phyloP scores from a whole-genome alignment of 2,329 filamentous ascomycete genomes.

The Ophiostoma ips region DNA sequence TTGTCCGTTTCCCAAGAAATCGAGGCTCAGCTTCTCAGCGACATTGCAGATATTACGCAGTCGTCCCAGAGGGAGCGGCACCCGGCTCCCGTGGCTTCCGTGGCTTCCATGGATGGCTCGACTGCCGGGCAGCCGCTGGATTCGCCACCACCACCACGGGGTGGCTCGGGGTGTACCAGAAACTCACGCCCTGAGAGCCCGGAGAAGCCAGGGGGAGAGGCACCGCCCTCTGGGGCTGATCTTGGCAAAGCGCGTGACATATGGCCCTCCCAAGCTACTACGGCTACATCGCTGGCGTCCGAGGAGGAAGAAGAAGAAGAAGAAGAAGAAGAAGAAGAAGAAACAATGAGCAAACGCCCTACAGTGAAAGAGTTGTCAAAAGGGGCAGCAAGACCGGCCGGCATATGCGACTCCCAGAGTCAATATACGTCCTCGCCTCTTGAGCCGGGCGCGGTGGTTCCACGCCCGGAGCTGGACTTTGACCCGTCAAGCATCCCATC shows the following conservation, averaged over 20 bases:
- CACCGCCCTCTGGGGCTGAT: too few relatives aligned
- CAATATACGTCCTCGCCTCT: neutral
- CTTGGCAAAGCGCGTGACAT: slow-evolving; percentile 10
- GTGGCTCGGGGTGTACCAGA: neutral
- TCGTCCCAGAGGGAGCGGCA: slow-evolving; percentile 4
- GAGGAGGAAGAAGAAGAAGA: slow-evolving; percentile 12
- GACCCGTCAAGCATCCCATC: neutral
- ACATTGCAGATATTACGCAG: slow-evolving; percentile 19
- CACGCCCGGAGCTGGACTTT: neutral
- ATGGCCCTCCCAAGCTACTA: slow-evolving; percentile 31
- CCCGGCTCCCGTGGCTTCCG: neutral
- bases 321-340: too few relatives aligned
- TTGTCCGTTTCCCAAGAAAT: slow-evolving; percentile 36
- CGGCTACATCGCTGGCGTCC: slow-evolving; percentile 25
- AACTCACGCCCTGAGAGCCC: neutral
- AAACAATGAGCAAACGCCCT: too few relatives aligned
- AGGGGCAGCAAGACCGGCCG: neutral
- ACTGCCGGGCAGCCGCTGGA: neutral
- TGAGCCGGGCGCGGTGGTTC: neutral
- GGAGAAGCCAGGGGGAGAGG: too few relatives aligned
- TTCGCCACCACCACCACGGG: neutral
- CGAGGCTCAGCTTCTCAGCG: slow-evolving; percentile 35
- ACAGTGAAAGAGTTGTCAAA: too few relatives aligned
- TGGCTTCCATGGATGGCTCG: neutral
- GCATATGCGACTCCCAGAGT: neutral